These are phyloP conservation scores for Rhodomyrtus tomentosa DNA, from an alignment of 345 rosid species.

Conservation along the genomic window DNA sequence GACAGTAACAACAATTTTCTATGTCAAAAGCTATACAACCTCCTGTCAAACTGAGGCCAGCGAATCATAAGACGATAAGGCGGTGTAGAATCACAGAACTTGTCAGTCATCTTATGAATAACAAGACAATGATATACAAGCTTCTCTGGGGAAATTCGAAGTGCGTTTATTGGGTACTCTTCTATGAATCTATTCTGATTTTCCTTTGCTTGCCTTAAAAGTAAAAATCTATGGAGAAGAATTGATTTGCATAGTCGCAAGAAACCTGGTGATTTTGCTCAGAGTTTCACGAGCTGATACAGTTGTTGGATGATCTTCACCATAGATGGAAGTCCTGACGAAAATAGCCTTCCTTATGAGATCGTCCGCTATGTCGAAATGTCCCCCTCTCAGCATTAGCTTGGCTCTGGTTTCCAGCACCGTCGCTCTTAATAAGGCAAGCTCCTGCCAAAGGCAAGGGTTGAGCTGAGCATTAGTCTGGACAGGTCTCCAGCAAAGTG, in stretches of 20 bases:
- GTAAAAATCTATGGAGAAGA: conserved; percentile 41
- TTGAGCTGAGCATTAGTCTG: conserved; percentile 81
- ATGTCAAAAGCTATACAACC: neutral
- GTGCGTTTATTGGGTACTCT: conserved; percentile 22
- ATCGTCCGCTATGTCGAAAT: conserved; percentile 78
- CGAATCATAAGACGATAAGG: neutral
- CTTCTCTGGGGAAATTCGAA: conserved; percentile 19
- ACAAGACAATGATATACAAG: conserved; percentile 7
- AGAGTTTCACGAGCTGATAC: conserved; percentile 70
- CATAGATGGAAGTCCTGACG: conserved; percentile 77
- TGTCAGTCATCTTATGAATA: neutral
- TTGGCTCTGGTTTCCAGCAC: conserved; percentile 92
- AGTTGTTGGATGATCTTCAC: conserved; percentile 82
- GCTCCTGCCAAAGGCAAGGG: conserved; percentile 90
- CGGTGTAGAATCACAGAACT: neutral
- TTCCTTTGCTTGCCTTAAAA: conserved; percentile 19
- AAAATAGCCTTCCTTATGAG: conserved; percentile 77
- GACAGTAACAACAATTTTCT: neutral
- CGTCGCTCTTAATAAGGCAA: conserved; percentile 73
- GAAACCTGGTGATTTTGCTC: conserved; percentile 72
- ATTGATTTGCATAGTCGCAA: conserved; percentile 62
- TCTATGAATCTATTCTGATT: conserved; percentile 27
- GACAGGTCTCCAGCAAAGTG: conserved; percentile 85
- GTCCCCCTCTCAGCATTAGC: conserved; percentile 80
- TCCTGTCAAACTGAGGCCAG: neutral